These are phyloP conservation scores for Heimioporus punctisporus DNA, from an alignment of 1,284 basidiomycete species.

Conservation along the genomic window DNA sequence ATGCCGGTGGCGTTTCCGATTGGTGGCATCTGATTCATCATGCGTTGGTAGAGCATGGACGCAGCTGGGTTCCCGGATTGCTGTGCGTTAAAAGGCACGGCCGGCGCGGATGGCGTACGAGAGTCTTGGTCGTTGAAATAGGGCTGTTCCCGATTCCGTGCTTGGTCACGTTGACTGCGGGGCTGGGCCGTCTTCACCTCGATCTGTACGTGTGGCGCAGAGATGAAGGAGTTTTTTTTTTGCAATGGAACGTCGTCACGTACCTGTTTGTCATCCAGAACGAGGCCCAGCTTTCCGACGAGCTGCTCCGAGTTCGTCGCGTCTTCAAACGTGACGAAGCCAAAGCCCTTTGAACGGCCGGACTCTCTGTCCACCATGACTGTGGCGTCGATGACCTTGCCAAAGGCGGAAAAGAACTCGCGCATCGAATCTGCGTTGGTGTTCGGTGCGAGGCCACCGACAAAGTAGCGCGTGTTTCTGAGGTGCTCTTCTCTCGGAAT, in stretches of 20 bases:
- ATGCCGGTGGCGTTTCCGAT: slow-evolving; percentile 36
- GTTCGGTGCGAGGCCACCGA: slow-evolving; percentile 80
- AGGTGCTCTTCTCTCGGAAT: slow-evolving; percentile 90
- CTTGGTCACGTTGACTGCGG: slow-evolving; percentile 64
- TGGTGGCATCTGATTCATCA: slow-evolving; percentile 55
- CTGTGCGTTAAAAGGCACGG: slow-evolving; percentile 34
- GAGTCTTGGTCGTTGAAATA: slow-evolving; percentile 35
- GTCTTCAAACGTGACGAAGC: slow-evolving; percentile 92
- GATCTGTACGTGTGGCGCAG: slow-evolving; percentile 50
- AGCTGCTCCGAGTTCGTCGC: slow-evolving; percentile 71
- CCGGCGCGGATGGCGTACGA: slow-evolving; percentile 29
- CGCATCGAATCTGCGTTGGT: slow-evolving; percentile 87
- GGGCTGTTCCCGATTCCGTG: slow-evolving; percentile 31
- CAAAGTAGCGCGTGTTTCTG: slow-evolving; percentile 85
- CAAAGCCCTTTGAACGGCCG: slow-evolving; percentile 91
- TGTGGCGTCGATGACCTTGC: slow-evolving; percentile 87
- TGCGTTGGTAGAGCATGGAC: slow-evolving; percentile 58
- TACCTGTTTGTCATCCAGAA: slow-evolving; percentile 82
- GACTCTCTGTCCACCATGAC: slow-evolving; percentile 96
- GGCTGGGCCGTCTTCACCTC: slow-evolving; percentile 89
- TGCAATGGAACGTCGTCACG: slow-evolving; percentile 7
- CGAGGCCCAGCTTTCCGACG: slow-evolving; percentile 68
- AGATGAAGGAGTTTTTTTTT: too few relatives aligned
- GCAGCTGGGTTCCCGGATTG: slow-evolving; percentile 46
- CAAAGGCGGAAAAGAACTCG: slow-evolving; percentile 76